phyloP scores from a whole-genome alignment of 371 early-diverging fungal genomes.

The Phascolomyces articulosus region DNA sequence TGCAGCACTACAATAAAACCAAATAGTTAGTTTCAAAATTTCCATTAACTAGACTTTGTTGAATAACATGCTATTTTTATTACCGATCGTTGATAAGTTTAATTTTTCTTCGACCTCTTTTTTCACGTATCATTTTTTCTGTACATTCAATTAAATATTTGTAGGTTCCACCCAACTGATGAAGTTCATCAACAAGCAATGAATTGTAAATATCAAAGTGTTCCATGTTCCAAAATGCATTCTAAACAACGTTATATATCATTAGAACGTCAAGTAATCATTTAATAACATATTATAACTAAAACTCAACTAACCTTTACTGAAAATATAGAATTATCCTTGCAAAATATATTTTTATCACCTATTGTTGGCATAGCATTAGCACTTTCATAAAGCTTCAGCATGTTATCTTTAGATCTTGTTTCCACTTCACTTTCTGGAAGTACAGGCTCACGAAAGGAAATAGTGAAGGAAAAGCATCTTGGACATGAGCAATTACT shows the following conservation, averaged over 20 bases:
- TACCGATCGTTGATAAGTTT: neutral
- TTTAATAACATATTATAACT: neutral
- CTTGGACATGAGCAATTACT: conserved; percentile 2
- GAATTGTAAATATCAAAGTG: conserved; percentile 6
- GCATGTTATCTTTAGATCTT: neutral
- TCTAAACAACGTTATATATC: neutral
- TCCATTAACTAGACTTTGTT: too few species aligned
- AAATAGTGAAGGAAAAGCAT: neutral
- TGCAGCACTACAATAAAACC: neutral
- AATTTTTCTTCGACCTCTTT: too few species aligned
- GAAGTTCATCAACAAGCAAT: conserved; percentile 7
- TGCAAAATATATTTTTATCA: neutral
- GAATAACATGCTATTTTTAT: too few species aligned
- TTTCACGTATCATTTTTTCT: neutral
- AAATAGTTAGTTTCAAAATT: too few species aligned
- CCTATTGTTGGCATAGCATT: neutral
- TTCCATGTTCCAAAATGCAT: conserved; percentile 6
- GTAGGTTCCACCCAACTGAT: conserved; percentile 7
- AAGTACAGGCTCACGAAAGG: neutral
- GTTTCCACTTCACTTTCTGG: too few species aligned
- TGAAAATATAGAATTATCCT: neutral
- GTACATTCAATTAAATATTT: neutral
- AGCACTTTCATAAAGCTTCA: neutral
- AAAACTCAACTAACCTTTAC: neutral
- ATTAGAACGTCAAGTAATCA: too few species aligned